Percentiles rank a stretch among this genome's conserved stretches.
Evolutionary conservation across 805 yeast species (phyloP).

Genomic region (Ogataea salicorniae): DNA sequence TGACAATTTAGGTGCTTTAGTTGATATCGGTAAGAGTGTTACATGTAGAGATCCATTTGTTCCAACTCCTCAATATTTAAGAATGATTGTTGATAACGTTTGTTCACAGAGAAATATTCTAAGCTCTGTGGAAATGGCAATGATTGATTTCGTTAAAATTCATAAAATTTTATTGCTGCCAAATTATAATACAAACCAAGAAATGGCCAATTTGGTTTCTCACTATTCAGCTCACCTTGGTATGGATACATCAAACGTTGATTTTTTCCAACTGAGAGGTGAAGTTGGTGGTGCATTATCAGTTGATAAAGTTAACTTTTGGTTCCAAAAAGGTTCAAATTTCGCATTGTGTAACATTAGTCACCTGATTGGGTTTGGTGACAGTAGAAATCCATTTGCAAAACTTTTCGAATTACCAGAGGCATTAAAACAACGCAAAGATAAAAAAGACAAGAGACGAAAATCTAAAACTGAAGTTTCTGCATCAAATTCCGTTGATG

Average conservation of each 20-base stretch:
- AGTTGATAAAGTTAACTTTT: slow-evolving; percentile 53
- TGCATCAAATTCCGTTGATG: slow-evolving; percentile 2
- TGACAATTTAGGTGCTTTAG: slow-evolving; percentile 70
- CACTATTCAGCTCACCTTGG: slow-evolving; percentile 66
- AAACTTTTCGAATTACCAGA: slow-evolving; percentile 67
- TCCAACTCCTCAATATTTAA: slow-evolving; percentile 73
- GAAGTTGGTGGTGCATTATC: slow-evolving; percentile 31
- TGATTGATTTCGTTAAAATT: slow-evolving; percentile 58
- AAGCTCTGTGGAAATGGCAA: slow-evolving; percentile 54
- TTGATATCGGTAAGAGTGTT: slow-evolving; percentile 73
- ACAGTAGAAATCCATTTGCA: slow-evolving; percentile 70
- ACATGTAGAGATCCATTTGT: slow-evolving; percentile 79
- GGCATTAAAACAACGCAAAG: slow-evolving; percentile 65
- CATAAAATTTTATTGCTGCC: slow-evolving; percentile 64
- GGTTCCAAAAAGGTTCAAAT: slow-evolving; percentile 71
- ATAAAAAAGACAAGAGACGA: slow-evolving; percentile 62
- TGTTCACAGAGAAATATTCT: slow-evolving; percentile 58
- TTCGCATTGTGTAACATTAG: slow-evolving; percentile 73
- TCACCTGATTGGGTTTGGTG: slow-evolving; percentile 75
- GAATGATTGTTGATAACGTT: slow-evolving; percentile 74
- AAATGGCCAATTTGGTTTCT: slow-evolving; percentile 52
- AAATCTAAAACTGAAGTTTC: slow-evolving; percentile 28
- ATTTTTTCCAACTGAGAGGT: slow-evolving; percentile 50
- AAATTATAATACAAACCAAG: slow-evolving; percentile 50
- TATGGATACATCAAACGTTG: slow-evolving; percentile 55